These are phyloP conservation scores for Haplographium delicatum DNA, from an alignment of 495 filamentous ascomycete genomes.

Conservation along the genomic window DNA sequence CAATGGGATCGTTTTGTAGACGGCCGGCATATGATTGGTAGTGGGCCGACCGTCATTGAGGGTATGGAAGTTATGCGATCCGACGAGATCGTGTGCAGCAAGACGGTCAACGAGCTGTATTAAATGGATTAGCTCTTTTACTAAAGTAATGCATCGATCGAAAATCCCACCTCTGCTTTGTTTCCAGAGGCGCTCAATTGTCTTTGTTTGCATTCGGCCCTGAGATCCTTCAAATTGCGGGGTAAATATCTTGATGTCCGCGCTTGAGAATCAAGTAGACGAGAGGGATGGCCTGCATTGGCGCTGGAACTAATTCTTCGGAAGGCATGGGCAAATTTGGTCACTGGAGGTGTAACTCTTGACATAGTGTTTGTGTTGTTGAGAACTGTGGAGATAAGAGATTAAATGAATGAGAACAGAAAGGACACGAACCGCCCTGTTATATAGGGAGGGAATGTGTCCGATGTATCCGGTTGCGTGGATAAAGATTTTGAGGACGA, in stretches of 20 bases:
- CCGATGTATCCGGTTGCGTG: too few species aligned
- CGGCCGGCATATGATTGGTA: neutral
- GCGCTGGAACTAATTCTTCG: constrained; percentile 18
- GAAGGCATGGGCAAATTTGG: constrained; percentile 15
- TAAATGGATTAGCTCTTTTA: constrained; percentile 5
- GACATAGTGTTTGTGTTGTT: constrained; percentile 20
- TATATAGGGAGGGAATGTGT: too few species aligned
- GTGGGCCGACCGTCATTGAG: constrained; percentile 1
- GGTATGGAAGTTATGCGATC: constrained; percentile 15
- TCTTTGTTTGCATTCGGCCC: constrained; percentile 19
- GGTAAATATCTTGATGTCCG: constrained; percentile 18
- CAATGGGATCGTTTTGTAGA: constrained; percentile 15
- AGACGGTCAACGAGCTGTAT: constrained; percentile 25
- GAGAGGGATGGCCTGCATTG: constrained; percentile 15
- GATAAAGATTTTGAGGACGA: too few species aligned
- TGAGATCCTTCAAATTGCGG: constrained; percentile 21
- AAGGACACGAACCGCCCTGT: too few species aligned
- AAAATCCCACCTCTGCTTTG: constrained; percentile 22
- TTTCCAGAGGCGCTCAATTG: constrained; percentile 12
- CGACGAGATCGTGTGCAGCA: constrained; percentile 13
- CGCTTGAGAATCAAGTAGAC: constrained; percentile 14
- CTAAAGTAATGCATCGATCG: too few species aligned
- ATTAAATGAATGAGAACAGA: too few species aligned
- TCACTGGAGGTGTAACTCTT: constrained; percentile 20
- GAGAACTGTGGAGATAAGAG: constrained; percentile 26